Evolutionary conservation across 768 basidiomycete genomes (phyloP).

Genomic region (Podaxis sp.): DNA sequence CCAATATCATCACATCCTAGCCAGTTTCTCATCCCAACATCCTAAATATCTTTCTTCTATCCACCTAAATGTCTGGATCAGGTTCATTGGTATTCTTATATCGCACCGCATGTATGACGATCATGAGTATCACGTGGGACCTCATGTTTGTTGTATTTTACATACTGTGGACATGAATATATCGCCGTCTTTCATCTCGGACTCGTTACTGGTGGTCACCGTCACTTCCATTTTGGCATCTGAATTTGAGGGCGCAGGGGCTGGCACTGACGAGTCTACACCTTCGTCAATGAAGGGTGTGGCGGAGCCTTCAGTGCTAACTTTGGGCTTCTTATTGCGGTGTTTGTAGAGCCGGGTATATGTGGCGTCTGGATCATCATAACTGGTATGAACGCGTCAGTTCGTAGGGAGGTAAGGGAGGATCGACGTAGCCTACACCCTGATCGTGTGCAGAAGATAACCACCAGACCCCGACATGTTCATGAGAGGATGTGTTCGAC

Average conservation of each 20-base stretch:
- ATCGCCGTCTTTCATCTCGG: not conserved
- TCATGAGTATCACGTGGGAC: not conserved
- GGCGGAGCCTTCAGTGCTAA: constrained; percentile 11
- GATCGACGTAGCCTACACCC: constrained; percentile 54
- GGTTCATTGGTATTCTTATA: not conserved
- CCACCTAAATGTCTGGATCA: not conserved
- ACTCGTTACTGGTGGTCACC: not conserved
- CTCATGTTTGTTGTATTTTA: not conserved
- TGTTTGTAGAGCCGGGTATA: constrained; percentile 47
- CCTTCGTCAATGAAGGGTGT: constrained; percentile 2
- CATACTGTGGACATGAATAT: not conserved
- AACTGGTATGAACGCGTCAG: constrained; percentile 31
- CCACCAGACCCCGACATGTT: constrained; percentile 85
- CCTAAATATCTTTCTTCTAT: not conserved
- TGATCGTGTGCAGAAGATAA: constrained; percentile 79
- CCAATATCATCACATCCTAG: not conserved
- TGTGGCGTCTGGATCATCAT: constrained; percentile 61
- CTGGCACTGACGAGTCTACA: not conserved
- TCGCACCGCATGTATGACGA: not conserved
- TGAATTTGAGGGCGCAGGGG: not conserved
- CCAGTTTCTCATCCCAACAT: not conserved
- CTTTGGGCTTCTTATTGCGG: constrained; percentile 32
- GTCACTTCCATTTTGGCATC: not conserved
- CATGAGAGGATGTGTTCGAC: constrained; percentile 95
- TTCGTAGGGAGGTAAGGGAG: not conserved